These are phyloP conservation scores for Cydonia oblonga DNA, from an alignment of 331 rosid species.

Conservation along the genomic window DNA sequence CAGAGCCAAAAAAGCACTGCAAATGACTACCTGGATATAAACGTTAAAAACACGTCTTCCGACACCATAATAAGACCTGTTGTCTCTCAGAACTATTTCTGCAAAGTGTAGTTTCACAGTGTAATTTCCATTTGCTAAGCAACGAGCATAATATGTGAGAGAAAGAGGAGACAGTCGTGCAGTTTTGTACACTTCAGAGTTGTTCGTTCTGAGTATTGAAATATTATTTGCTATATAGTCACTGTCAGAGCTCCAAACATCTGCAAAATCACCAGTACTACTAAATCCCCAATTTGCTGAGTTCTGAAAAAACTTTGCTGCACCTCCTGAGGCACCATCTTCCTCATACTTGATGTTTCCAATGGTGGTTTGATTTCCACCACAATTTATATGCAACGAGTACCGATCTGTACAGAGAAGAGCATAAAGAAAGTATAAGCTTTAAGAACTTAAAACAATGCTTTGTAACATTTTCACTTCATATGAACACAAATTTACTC, in stretches of 20 bases:
- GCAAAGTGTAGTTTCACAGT: conserved; percentile 23
- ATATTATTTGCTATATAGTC: conserved; percentile 10
- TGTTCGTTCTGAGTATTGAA: conserved; percentile 10
- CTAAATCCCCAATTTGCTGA: conserved; percentile 12
- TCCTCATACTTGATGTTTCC: conserved; percentile 12
- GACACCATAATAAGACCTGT: conserved; percentile 17
- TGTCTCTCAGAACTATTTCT: conserved; percentile 23
- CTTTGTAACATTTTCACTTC: neutral
- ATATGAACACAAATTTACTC: neutral
- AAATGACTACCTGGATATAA: conserved; percentile 21
- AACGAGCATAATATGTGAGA: conserved; percentile 16
- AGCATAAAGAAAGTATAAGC: neutral
- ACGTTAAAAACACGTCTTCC: conserved; percentile 27
- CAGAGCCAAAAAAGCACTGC: neutral
- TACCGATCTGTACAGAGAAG: neutral
- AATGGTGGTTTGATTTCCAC: conserved; percentile 12
- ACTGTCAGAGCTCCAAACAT: neutral
- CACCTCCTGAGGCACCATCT: conserved; percentile 12
- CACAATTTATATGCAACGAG: conserved; percentile 19
- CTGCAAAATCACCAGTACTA: conserved; percentile 15
- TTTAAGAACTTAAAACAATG: neutral
- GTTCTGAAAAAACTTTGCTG: neutral
- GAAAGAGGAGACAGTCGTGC: conserved; percentile 25
- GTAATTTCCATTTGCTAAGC: conserved; percentile 22
- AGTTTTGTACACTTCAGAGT: conserved; percentile 11